Conservation (phyloP, 2,329 filamentous ascomycete species). For the Botrytis elliptica region DNA sequence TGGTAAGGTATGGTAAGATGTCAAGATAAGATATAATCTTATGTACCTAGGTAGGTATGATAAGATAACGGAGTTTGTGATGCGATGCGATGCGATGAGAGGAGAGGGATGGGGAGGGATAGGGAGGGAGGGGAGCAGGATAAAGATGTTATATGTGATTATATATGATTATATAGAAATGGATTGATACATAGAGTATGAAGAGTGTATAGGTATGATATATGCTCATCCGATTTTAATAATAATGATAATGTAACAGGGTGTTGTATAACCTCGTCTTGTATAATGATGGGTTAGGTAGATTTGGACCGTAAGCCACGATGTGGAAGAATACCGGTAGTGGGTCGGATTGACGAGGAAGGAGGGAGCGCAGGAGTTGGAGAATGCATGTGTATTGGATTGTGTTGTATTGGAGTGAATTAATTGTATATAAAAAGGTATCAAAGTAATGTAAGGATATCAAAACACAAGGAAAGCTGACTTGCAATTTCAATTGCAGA, state of each 20-base stretch:
- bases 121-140: not conserved
- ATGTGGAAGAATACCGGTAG: not conserved
- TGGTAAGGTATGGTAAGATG: not conserved
- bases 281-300: not conserved
- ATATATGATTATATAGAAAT: too few relatives aligned
- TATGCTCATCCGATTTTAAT: not conserved
- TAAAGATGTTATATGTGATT: not conserved
- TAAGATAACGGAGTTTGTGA: not conserved
- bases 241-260: not conserved
- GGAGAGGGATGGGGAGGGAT: too few relatives aligned
- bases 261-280: not conserved
- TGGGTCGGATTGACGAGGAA: not conserved
- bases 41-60: not conserved
- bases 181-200: too few relatives aligned
- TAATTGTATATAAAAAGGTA: too few relatives aligned
- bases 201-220: too few relatives aligned
- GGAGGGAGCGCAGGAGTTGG: not conserved
- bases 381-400: not conserved
- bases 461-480: not conserved
- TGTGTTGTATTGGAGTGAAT: too few relatives aligned
- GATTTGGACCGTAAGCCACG: not conserved
- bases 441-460: not conserved
- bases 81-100: too few relatives aligned
- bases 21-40: too few relatives aligned
- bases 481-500: not conserved